Evolutionary conservation across 116 monocot species (phyloP).

Genomic region (Cymodocea nodosa): DNA sequence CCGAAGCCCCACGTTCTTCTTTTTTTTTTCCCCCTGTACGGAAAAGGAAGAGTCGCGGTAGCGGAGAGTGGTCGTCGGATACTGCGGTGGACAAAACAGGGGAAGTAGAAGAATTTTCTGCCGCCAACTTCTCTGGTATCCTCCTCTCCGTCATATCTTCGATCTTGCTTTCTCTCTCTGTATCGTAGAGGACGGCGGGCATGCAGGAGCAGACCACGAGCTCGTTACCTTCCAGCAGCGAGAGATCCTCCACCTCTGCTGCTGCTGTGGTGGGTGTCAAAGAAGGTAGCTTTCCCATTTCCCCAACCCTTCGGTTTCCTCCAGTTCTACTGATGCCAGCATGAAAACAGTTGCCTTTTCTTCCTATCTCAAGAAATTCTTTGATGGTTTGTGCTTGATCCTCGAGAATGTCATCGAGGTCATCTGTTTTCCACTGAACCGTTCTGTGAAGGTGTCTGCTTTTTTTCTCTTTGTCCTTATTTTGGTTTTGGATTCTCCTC

Average conservation of each 20-base stretch:
- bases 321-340: neutral
- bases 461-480: neutral
- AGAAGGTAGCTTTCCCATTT: conserved; percentile 32
- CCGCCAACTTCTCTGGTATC: neutral
- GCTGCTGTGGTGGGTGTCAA: conserved; percentile 36
- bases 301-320: neutral
- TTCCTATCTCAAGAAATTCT: neutral
- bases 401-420: neutral
- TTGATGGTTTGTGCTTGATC: neutral
- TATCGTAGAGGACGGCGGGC: neutral
- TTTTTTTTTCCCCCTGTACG: neutral
- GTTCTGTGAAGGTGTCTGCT: neutral
- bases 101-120: neutral
- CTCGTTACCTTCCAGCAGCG: conserved; percentile 74
- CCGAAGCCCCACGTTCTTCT: neutral
- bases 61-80: neutral
- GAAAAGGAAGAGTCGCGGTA: no score
- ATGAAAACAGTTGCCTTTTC: neutral
- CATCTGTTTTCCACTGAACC: no score
- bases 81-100: neutral
- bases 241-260: conserved; percentile 75
- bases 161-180: neutral
- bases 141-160: neutral
- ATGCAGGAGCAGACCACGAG: conserved; percentile 56
- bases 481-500: neutral